A percentile compares a stretch with the other conserved stretches of the same genome.
phyloP scores from a whole-genome alignment of 257 asterid genomes.

The Haberlea rhodopensis region DNA sequence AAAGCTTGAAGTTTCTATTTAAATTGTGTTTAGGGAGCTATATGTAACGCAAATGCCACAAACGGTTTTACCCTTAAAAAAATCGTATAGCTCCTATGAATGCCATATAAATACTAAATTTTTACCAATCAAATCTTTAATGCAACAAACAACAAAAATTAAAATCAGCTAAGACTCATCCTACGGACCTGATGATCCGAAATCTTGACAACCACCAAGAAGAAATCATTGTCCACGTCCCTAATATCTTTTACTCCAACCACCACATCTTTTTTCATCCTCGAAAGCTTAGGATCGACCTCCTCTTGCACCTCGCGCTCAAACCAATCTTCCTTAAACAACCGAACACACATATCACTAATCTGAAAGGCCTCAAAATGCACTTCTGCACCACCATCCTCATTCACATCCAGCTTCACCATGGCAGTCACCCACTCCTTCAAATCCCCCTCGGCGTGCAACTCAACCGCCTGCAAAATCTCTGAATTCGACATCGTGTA shows the following conservation, averaged over 20 bases:
- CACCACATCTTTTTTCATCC: slow-evolving; percentile 84
- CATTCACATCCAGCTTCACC: slow-evolving; percentile 85
- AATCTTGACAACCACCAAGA: slow-evolving; percentile 92
- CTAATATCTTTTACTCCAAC: slow-evolving; percentile 84
- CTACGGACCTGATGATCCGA: slow-evolving; percentile 79
- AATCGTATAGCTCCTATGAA: background rate
- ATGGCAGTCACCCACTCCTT: slow-evolving; percentile 96
- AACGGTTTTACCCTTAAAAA: background rate
- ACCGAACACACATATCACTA: slow-evolving; percentile 79
- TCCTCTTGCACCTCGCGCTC: slow-evolving; percentile 60
- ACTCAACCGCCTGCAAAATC: slow-evolving; percentile 81
- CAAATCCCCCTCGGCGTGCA: slow-evolving; percentile 75
- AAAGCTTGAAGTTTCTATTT: no score
- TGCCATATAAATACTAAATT: background rate
- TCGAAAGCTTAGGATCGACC: slow-evolving; percentile 82
- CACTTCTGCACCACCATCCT: slow-evolving; percentile 78
- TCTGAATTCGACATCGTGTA: slow-evolving; percentile 75
- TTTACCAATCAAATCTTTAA: slow-evolving; percentile 2
- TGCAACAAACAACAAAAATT: background rate
- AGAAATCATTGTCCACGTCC: slow-evolving; percentile 91
- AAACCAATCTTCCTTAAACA: slow-evolving; percentile 82
- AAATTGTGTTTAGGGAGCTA: background rate
- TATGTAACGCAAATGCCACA: background rate
- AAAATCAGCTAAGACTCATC: slow-evolving; percentile 4
- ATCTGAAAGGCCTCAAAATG: slow-evolving; percentile 97